phyloP scores from a whole-genome alignment of 495 filamentous ascomycete species.

The Aspergillus incahuasiensis region DNA sequence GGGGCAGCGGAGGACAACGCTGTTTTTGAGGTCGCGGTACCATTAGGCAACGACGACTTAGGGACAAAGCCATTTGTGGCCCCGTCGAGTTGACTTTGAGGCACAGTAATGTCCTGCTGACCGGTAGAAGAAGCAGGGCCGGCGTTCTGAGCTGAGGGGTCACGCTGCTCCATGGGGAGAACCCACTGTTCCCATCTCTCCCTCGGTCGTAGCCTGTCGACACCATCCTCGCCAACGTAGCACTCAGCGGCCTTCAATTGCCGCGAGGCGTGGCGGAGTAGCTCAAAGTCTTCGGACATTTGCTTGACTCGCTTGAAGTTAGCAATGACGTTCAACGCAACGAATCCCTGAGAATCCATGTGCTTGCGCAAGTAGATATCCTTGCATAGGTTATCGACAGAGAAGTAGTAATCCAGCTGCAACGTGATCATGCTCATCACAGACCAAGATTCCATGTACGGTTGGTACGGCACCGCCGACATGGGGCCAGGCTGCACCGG shows the following conservation, averaged over 20 bases:
- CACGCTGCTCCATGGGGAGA: conserved; percentile 56
- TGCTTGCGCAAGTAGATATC: conserved; percentile 82
- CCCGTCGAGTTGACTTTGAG: conserved; percentile 25
- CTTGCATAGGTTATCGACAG: conserved; percentile 92
- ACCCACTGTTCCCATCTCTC: conserved; percentile 82
- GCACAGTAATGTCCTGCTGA: conserved; percentile 24
- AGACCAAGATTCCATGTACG: conserved; percentile 52
- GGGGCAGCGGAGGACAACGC: conserved; percentile 70
- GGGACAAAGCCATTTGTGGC: conserved; percentile 32
- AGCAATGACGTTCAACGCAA: conserved; percentile 70
- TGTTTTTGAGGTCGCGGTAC: conserved; percentile 42
- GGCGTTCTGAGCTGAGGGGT: conserved; percentile 55
- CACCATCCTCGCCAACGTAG: conserved; percentile 61
- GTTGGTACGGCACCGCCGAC: conserved; percentile 59
- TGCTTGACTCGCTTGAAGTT: conserved; percentile 78
- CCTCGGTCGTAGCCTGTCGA: conserved; percentile 72
- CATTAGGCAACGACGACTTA: conserved; percentile 28
- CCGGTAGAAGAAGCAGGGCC: conserved; percentile 38
- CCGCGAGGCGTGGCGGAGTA: conserved; percentile 69
- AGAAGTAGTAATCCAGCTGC: conserved; percentile 96
- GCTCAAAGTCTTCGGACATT: conserved; percentile 65
- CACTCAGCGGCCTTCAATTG: conserved; percentile 67
- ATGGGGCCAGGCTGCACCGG: conserved; percentile 52
- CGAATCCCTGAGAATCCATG: conserved; percentile 94
- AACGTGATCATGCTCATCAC: conserved; percentile 55